A percentile compares a stretch with the other conserved stretches of the same genome.
Conservation (phyloP, 139 green algal species). For the Mychonastes homosphaera region DNA sequence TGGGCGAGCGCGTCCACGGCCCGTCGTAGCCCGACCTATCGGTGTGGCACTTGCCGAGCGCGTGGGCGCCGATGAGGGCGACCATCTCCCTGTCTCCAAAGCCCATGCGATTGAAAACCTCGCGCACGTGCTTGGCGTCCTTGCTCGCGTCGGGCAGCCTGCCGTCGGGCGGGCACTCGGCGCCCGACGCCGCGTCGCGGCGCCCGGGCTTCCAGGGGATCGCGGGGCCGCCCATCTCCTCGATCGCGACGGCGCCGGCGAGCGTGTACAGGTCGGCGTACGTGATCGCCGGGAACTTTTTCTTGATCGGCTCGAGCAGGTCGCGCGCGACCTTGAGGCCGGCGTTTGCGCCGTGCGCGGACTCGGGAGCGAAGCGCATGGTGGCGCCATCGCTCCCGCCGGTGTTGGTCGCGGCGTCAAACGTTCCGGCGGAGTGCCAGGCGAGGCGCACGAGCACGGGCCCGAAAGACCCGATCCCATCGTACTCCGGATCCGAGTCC, state of each 20-base stretch:
- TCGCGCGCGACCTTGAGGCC: conserved; percentile 57
- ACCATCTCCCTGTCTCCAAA: conserved; percentile 76
- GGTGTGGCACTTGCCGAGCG: conserved; percentile 75
- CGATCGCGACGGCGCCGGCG: conserved; percentile 59
- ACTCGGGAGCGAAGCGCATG: conserved; percentile 78
- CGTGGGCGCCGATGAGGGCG: conserved; percentile 72
- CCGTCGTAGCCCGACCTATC: conserved; percentile 63
- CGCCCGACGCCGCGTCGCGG: conserved; percentile 34
- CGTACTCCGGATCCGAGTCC: conserved; percentile 66
- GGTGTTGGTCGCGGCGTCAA: conserved; percentile 61
- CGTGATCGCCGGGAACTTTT: conserved; percentile 47
- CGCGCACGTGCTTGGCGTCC: conserved; percentile 56
- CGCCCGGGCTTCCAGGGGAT: conserved; percentile 67
- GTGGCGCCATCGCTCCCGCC: conserved; percentile 74
- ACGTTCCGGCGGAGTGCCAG: conserved; percentile 78
- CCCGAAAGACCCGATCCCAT: conserved; percentile 68
- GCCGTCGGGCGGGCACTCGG: conserved; percentile 54
- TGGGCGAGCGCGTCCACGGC: conserved; percentile 72
- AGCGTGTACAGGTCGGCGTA: conserved; percentile 82
- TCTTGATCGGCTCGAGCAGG: conserved; percentile 81
- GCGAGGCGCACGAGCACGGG: conserved; percentile 62
- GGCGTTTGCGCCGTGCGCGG: conserved; percentile 65
- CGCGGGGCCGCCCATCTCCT: conserved; percentile 53
- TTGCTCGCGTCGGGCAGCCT: conserved; percentile 66
- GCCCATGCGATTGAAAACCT: conserved; percentile 86